phyloP scores from a whole-genome alignment of 2,329 filamentous ascomycete genomes.

The Botrytis squamosa region DNA sequence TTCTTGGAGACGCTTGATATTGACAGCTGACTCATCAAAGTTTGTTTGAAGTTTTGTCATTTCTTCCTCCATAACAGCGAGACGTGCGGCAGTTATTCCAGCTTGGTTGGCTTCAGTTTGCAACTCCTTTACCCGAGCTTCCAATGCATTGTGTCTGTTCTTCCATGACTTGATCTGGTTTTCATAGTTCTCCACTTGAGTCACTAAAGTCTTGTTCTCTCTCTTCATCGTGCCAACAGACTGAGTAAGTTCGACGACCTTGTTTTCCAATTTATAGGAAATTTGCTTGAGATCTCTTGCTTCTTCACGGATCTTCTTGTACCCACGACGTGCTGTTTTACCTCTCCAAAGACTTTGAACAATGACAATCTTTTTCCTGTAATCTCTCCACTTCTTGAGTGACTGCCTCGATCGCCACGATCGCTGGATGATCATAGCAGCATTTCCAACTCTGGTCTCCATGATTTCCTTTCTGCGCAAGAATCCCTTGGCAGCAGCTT shows the following conservation, averaged over 20 bases:
- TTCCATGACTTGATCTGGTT: conserved; percentile 95
- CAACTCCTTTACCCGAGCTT: conserved; percentile 86
- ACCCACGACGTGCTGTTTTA: conserved; percentile 73
- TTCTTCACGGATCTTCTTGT: conserved; percentile 91
- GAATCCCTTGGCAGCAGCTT: conserved; percentile 89
- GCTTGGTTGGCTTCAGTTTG: conserved; percentile 97
- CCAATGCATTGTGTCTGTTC: conserved; percentile 83
- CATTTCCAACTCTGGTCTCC: conserved; percentile 90
- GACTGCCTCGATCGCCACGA: conserved; percentile 81
- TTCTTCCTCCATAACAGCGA: conserved; percentile 90
- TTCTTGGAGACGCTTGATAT: conserved; percentile 91
- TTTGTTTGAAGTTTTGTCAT: conserved; percentile 87
- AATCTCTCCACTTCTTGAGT: conserved; percentile 78
- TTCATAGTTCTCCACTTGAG: conserved; percentile 94
- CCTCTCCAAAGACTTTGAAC: conserved; percentile 94
- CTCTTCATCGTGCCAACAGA: conserved; percentile 87
- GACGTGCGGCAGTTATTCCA: conserved; percentile 86
- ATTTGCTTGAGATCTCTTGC: conserved; percentile 98
- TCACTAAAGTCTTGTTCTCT: conserved; percentile 86
- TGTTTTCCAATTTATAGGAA: conserved; percentile 99
- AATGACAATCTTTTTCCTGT: conserved; percentile 83
- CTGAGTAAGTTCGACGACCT: conserved; percentile 97
- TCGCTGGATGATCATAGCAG: conserved; percentile 85
- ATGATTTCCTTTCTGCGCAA: conserved; percentile 87
- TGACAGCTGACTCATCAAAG: conserved; percentile 86